Evolutionary conservation across 2,329 filamentous ascomycete genomes (phyloP), one percentile per base, ranked within the genome.

Genomic region (Phoma sp.): DNA sequence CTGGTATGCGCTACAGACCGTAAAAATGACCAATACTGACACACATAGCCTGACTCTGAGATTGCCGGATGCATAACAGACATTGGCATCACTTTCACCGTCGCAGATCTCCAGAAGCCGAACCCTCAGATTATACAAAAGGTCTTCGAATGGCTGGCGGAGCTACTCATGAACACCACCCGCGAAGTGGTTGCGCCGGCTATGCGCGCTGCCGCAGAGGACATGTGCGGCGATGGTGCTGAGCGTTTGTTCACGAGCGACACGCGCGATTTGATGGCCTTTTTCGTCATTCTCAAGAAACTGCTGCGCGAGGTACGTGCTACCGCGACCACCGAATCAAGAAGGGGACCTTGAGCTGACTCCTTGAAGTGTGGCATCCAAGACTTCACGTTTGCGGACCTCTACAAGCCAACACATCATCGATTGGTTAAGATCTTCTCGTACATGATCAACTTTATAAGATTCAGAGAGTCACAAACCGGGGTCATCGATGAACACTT

Each of bases 361-460:
- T 13, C 27, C 2, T 6, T 8, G 17, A 29, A 94, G 81, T 98
- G 95, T 73, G 92, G 92, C 41, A 91, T 99, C 65, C 88, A 88
- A 58, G 95, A 99, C 76, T 96, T 99, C 69, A 92, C 90, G 32
- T 96, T 98, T 77, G 88, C 88, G 57, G 95, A 99, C 74, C 81
- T 99, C 6, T 94, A 96, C 74, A 90, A 89, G 74, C 95, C 95
- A 15, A 96, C 92, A 1, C 91, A 96, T 72, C 89, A 91, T 54
- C 90, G 95, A 39, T 84, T 98, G 13, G 89, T 94, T 70, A 96
- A 95, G 79, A 96, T 98, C 70, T 95, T 99, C 74, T 96, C 91
- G 62, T 97, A 97, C 77, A 85, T 98, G 61, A 99, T 99, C 81
- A 99, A 99, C 78, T 99, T 99, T 77, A 93, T 98, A 64, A 88